phyloP scores from a whole-genome alignment of 2,329 filamentous ascomycete genomes.

The Calonectria fujianensis region DNA sequence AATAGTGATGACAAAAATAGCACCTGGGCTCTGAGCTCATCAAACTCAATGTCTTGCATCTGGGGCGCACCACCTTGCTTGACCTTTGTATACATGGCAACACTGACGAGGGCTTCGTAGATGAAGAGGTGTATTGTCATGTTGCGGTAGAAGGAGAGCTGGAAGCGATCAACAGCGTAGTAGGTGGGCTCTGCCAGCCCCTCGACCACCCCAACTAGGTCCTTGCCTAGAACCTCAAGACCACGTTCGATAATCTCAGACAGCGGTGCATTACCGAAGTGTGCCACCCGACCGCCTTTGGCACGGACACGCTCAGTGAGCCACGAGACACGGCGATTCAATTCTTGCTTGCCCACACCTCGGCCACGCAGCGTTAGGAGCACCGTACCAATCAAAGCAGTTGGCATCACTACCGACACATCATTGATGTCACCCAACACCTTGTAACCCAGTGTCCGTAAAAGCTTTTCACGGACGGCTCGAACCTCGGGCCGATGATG shows the following conservation, averaged over 20 bases:
- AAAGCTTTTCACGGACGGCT: slow-evolving; percentile 79
- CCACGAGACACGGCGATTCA: slow-evolving; percentile 93
- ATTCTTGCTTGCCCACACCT: slow-evolving; percentile 90
- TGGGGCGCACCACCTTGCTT: slow-evolving; percentile 92
- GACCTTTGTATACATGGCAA: slow-evolving; percentile 91
- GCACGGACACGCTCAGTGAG: slow-evolving; percentile 86
- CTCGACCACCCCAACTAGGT: slow-evolving; percentile 87
- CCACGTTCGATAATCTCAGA: slow-evolving; percentile 90
- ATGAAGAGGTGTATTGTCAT: slow-evolving; percentile 99
- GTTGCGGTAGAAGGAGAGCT: slow-evolving; percentile 98
- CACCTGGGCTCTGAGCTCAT: slow-evolving; percentile 85
- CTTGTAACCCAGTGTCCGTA: slow-evolving; percentile 92
- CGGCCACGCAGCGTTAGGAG: slow-evolving; percentile 92
- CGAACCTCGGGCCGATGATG: slow-evolving; percentile 69
- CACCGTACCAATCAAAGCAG: slow-evolving; percentile 94
- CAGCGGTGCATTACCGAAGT: slow-evolving; percentile 89
- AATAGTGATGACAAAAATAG: slow-evolving; percentile 95
- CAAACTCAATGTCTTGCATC: slow-evolving; percentile 85
- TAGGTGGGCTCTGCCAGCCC: slow-evolving; percentile 93
- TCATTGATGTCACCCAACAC: slow-evolving; percentile 96
- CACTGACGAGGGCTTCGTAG: slow-evolving; percentile 91
- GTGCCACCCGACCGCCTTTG: slow-evolving; percentile 93
- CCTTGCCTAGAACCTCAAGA: slow-evolving; percentile 91
- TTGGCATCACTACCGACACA: slow-evolving; percentile 98
- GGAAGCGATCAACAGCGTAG: slow-evolving; percentile 96